phyloP scores from a whole-genome alignment of 495 filamentous ascomycete genomes.

The Zalerion maritima region DNA sequence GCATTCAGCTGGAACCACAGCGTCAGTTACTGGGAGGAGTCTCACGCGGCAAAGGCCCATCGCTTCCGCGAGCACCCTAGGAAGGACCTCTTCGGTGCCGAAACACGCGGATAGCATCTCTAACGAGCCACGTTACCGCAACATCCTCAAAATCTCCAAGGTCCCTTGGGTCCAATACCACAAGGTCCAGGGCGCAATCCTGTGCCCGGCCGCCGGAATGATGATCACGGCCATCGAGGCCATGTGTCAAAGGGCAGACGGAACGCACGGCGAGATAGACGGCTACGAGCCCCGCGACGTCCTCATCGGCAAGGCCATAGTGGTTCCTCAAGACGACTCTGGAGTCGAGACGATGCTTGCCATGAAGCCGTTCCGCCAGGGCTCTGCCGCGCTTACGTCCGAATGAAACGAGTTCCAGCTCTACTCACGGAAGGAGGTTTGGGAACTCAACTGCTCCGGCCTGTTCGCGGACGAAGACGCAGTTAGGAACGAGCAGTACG shows the following conservation, averaged over 20 bases:
- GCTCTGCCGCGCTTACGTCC: conserved; percentile 12
- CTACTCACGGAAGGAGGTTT: no score
- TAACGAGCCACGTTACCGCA: conserved; percentile 25
- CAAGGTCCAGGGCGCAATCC: conserved; percentile 19
- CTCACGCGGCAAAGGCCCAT: conserved; percentile 25
- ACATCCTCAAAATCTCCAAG: conserved; percentile 18
- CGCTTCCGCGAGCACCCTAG: conserved; percentile 17
- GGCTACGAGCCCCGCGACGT: conserved; percentile 11
- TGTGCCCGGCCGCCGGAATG: conserved; percentile 36
- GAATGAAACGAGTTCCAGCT: conserved; percentile 15
- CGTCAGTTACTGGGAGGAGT: conserved; percentile 28
- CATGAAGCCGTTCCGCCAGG: conserved; percentile 14
- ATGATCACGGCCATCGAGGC: conserved; percentile 36
- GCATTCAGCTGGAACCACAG: conserved; percentile 32
- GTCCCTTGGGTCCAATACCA: conserved; percentile 33
- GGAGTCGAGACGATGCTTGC: conserved; percentile 24
- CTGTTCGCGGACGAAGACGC: conserved; percentile 11
- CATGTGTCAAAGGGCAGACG: conserved; percentile 23
- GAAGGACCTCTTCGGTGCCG: conserved; percentile 35
- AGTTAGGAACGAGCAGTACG: conserved; percentile 8
- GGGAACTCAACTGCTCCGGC: conserved; percentile 8
- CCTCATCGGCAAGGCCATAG: conserved; percentile 19
- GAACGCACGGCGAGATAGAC: conserved; percentile 7
- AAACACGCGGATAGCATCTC: conserved; percentile 15
- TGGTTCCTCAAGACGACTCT: conserved; percentile 16